A percentile compares a stretch with the other conserved stretches of the same genome.
phyloP scores from a whole-genome alignment of 305 asterid species.

The Fraxinus velutina region DNA sequence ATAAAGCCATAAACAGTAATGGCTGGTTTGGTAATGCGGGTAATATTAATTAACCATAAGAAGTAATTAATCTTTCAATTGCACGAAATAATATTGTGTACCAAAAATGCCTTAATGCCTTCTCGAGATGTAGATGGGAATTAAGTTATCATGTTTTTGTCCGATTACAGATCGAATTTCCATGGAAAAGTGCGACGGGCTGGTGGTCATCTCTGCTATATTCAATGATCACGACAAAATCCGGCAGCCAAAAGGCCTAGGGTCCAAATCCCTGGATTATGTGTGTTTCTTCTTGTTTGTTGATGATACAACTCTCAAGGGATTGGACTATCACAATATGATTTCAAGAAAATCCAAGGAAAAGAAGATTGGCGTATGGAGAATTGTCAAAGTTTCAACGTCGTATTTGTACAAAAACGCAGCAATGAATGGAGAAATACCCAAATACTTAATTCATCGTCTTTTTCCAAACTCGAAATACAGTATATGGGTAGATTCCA shows the following conservation, averaged over 20 bases:
- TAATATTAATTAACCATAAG: background rate
- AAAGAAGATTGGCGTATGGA: slow-evolving; percentile 70
- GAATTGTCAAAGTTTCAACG: slow-evolving; percentile 47
- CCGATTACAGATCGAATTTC: slow-evolving; percentile 40
- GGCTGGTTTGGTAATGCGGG: background rate
- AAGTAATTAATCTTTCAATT: background rate
- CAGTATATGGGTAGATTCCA: slow-evolving; percentile 86
- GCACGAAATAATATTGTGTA: background rate
- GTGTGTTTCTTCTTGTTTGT: slow-evolving; percentile 84
- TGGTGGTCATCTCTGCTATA: slow-evolving; percentile 74
- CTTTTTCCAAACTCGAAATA: slow-evolving; percentile 74
- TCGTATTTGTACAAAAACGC: slow-evolving; percentile 49
- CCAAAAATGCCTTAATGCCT: background rate
- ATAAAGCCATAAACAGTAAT: background rate
- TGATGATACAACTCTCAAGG: slow-evolving; percentile 58
- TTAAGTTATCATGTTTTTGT: background rate
- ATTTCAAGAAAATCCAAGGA: slow-evolving; percentile 40
- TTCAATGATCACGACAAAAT: slow-evolving; percentile 85
- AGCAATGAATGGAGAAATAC: slow-evolving; percentile 84
- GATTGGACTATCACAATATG: slow-evolving; percentile 46
- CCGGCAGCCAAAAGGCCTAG: slow-evolving; percentile 80
- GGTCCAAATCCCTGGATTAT: slow-evolving; percentile 51
- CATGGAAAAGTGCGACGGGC: slow-evolving; percentile 62
- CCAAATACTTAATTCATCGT: slow-evolving; percentile 65
- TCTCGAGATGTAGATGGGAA: background rate